phyloP scores from a whole-genome alignment of 176 grass and related monocot genomes.

The Saccharum spontaneum region DNA sequence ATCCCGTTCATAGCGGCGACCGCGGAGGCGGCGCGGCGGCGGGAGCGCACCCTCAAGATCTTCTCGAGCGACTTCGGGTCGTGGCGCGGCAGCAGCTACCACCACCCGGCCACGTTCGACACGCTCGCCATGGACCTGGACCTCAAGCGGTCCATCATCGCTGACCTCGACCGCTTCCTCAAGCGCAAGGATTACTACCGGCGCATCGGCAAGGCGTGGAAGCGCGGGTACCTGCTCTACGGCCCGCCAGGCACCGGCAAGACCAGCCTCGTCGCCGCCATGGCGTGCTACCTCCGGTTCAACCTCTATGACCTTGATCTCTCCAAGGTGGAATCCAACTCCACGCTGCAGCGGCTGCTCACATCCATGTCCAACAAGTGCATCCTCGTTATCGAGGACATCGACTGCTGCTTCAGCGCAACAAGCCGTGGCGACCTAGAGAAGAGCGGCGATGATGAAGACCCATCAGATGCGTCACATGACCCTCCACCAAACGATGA shows the following conservation, averaged over 20 bases:
- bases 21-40: neutral
- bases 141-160: slow-evolving; percentile 18
- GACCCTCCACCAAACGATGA: no score
- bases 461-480: neutral
- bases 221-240: slow-evolving; percentile 64
- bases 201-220: slow-evolving; percentile 59
- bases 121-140: slow-evolving; percentile 46
- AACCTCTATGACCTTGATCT: slow-evolving; percentile 59
- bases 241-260: slow-evolving; percentile 71
- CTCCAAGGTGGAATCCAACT: slow-evolving; percentile 42
- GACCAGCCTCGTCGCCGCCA: slow-evolving; percentile 51
- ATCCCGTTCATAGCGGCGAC: slow-evolving; percentile 11
- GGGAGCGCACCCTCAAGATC: slow-evolving; percentile 15
- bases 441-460: neutral
- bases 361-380: slow-evolving; percentile 24
- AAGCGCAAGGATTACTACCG: slow-evolving; percentile 52
- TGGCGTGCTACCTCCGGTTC: slow-evolving; percentile 53
- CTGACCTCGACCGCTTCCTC: slow-evolving; percentile 32
- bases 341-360: slow-evolving; percentile 44
- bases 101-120: slow-evolving; percentile 45
- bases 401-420: slow-evolving; percentile 19
- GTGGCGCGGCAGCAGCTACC: slow-evolving; percentile 14
- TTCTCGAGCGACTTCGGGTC: neutral
- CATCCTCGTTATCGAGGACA: slow-evolving; percentile 23
- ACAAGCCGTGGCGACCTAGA: neutral